Conservation (phyloP, 257 asterid genomes). For the Nicotiana tomentosiformis region DNA sequence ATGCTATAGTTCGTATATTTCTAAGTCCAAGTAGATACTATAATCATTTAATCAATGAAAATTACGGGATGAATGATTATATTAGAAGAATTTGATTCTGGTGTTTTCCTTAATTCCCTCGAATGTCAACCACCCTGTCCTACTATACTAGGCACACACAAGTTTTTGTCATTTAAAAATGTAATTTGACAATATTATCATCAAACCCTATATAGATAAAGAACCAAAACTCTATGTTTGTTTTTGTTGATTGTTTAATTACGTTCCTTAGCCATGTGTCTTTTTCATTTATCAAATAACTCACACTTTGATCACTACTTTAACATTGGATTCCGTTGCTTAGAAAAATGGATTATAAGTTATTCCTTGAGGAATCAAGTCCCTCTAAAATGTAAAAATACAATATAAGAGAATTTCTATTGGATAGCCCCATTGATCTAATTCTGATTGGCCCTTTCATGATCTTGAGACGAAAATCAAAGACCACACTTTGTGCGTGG, state of each 20-base stretch:
- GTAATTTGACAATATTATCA: neutral
- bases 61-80: neutral
- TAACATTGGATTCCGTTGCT: neutral
- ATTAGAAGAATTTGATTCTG: neutral
- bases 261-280: neutral
- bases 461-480: neutral
- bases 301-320: neutral
- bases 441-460: neutral
- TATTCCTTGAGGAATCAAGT: neutral
- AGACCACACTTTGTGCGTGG: neutral
- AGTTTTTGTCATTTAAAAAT: neutral
- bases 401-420: fast-evolving
- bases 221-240: neutral
- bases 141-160: neutral
- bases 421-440: neutral
- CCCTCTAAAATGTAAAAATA: neutral
- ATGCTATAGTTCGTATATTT: neutral
- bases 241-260: neutral
- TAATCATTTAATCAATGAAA: neutral
- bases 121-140: neutral
- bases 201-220: neutral
- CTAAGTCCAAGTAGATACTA: neutral
- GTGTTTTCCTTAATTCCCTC: neutral
- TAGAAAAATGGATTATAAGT: neutral
- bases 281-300: neutral